Conservation (phyloP, 495 filamentous ascomycete genomes). For the Sphaerosporella brunnea region DNA sequence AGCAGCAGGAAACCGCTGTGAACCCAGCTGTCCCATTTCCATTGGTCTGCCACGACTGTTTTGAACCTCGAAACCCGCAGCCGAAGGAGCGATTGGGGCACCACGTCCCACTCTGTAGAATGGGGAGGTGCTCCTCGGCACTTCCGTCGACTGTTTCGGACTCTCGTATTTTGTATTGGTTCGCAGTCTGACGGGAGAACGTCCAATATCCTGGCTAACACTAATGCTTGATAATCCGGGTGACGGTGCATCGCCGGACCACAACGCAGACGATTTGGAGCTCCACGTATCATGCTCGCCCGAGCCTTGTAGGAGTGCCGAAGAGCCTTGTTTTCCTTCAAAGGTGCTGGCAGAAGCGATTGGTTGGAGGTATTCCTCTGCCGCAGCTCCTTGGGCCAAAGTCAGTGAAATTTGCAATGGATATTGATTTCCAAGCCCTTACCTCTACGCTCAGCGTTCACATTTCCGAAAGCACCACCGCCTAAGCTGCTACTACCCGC, state of each 20-base stretch:
- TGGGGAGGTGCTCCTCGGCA: constrained; percentile 23
- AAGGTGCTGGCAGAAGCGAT: constrained; percentile 9
- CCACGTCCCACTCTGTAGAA: too few species aligned
- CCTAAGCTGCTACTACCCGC: constrained; percentile 9
- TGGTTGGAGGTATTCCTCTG: not conserved
- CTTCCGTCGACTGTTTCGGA: constrained; percentile 19
- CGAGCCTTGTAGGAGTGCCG: constrained; percentile 22
- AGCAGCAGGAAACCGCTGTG: constrained; percentile 6
- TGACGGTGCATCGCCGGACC: constrained; percentile 21
- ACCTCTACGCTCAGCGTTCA: constrained; percentile 20
- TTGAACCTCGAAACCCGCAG: constrained; percentile 22
- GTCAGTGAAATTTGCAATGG: constrained; percentile 1
- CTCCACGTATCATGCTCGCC: constrained; percentile 24
- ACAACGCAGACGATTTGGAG: constrained; percentile 14
- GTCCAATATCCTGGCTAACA: constrained; percentile 19
- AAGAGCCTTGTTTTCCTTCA: constrained; percentile 25
- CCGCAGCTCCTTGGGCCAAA: not conserved
- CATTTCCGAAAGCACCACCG: constrained; percentile 20
- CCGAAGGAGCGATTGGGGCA: too few species aligned
- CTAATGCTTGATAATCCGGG: constrained; percentile 18
- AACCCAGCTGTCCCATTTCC: constrained; percentile 23
- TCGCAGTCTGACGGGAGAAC: constrained; percentile 24
- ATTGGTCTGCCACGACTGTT: constrained; percentile 16
- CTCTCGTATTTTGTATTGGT: constrained; percentile 23
- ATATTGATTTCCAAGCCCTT: not conserved